Evolutionary conservation across 2,329 filamentous ascomycete genomes (phyloP).

Genomic region (Botrytis medusae): DNA sequence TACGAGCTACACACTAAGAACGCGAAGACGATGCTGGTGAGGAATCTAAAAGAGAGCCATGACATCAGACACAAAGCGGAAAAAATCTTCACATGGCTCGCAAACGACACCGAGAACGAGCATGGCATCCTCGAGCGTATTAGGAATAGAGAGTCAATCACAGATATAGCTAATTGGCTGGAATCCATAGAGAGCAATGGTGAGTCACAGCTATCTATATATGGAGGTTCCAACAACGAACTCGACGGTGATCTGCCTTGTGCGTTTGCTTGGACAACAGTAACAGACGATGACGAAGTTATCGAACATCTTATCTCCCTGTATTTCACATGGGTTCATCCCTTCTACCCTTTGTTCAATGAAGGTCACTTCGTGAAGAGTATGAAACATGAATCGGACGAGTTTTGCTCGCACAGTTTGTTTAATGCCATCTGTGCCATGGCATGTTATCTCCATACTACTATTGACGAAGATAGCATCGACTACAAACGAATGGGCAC

Average conservation of each 20-base stretch:
- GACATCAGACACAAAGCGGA: background rate
- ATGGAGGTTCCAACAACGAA: slow-evolving; percentile 33
- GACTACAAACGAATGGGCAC: slow-evolving; percentile 34
- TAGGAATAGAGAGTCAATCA: slow-evolving; percentile 35
- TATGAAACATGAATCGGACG: slow-evolving; percentile 29
- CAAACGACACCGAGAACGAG: slow-evolving; percentile 34
- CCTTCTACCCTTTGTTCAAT: slow-evolving; percentile 40
- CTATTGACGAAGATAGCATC: slow-evolving; percentile 27
- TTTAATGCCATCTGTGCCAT: slow-evolving; percentile 41
- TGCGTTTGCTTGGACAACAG: slow-evolving; percentile 34
- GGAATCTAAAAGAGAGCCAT: slow-evolving; percentile 26
- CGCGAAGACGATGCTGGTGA: slow-evolving; percentile 40
- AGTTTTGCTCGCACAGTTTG: slow-evolving; percentile 37
- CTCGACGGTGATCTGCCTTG: slow-evolving; percentile 26
- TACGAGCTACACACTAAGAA: slow-evolving; percentile 42
- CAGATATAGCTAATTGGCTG: slow-evolving; percentile 37
- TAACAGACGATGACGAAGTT: slow-evolving; percentile 33
- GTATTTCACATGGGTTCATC: slow-evolving; percentile 42
- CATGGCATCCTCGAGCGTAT: slow-evolving; percentile 38
- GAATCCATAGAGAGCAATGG: slow-evolving; percentile 32
- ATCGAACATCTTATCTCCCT: slow-evolving; percentile 39
- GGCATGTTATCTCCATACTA: slow-evolving; percentile 38
- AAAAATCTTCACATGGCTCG: slow-evolving; percentile 33
- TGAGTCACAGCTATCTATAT: slow-evolving; percentile 29
- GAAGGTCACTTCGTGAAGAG: slow-evolving; percentile 37